Conservation (phyloP, 805 yeast species). For the Metschnikowia colocasiae region DNA sequence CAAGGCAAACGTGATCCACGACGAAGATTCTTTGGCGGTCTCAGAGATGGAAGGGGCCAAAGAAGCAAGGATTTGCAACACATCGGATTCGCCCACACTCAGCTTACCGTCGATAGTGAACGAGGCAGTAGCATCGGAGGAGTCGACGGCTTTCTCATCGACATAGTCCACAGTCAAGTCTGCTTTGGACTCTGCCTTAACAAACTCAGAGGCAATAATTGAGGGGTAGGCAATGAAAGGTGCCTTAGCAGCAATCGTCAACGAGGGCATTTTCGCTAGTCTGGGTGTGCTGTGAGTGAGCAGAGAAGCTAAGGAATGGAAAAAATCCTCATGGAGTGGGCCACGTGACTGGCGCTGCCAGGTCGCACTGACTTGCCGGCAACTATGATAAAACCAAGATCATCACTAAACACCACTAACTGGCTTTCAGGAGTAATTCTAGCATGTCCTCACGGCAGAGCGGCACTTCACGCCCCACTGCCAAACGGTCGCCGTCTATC, state of each 20-base stretch:
- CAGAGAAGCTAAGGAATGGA: neutral
- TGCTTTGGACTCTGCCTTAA: slow-evolving; percentile 48
- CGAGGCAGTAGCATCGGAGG: slow-evolving; percentile 44
- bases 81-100: slow-evolving; percentile 39
- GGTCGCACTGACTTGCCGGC: neutral
- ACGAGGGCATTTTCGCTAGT: slow-evolving; percentile 34
- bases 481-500: slow-evolving; percentile 89
- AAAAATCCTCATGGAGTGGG: slow-evolving; percentile 3
- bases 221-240: slow-evolving; percentile 76
- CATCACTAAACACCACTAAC: neutral
- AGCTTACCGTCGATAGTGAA: slow-evolving; percentile 44
- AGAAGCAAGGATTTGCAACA: slow-evolving; percentile 48
- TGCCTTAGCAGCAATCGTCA: slow-evolving; percentile 83
- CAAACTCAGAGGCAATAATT: slow-evolving; percentile 72
- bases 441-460: slow-evolving; percentile 14
- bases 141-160: slow-evolving; percentile 62
- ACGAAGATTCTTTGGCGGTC: slow-evolving; percentile 19
- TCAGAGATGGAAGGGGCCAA: slow-evolving; percentile 46
- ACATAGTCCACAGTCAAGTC: slow-evolving; percentile 60
- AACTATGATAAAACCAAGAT: neutral
- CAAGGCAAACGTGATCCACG: slow-evolving; percentile 70
- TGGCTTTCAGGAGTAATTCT: neutral
- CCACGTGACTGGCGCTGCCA: slow-evolving; percentile 5
- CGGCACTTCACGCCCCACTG: slow-evolving; percentile 46
- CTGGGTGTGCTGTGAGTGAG: neutral